Evolutionary conservation across 2,329 filamentous ascomycete species (phyloP).

Genomic region (Fusarium duplospermum): DNA sequence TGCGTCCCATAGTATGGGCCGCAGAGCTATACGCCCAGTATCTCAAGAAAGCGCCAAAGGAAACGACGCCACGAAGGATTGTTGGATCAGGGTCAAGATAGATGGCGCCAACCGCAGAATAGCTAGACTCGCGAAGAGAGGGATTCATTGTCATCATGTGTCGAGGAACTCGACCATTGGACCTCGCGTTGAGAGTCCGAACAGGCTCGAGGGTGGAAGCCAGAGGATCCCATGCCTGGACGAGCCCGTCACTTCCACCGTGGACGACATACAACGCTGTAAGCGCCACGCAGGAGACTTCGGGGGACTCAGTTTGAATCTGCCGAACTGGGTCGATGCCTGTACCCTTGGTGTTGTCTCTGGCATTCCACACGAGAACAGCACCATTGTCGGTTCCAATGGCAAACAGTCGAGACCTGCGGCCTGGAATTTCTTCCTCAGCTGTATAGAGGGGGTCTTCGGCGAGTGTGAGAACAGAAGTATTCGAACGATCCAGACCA

Average conservation of each 20-base stretch:
- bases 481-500: slow-evolving; percentile 79
- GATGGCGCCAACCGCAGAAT: slow-evolving; percentile 85
- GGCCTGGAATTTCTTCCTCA: slow-evolving; percentile 80
- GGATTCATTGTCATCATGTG: slow-evolving; percentile 67
- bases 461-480: slow-evolving; percentile 75
- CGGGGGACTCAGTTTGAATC: slow-evolving; percentile 90
- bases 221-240: slow-evolving; percentile 97
- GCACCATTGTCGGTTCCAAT: slow-evolving; percentile 82
- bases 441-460: slow-evolving; percentile 76
- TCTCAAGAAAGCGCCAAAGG: slow-evolving; percentile 86
- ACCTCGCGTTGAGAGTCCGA: slow-evolving; percentile 86
- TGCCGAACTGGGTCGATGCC: slow-evolving; percentile 77
- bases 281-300: slow-evolving; percentile 84
- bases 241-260: slow-evolving; percentile 92
- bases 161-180: slow-evolving; percentile 84
- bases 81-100: slow-evolving; percentile 89
- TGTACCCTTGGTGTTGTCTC: slow-evolving; percentile 63
- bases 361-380: slow-evolving; percentile 88
- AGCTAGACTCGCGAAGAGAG: slow-evolving; percentile 75
- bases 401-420: slow-evolving; percentile 83
- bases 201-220: slow-evolving; percentile 83
- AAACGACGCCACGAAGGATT: slow-evolving; percentile 84
- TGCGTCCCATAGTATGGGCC: slow-evolving; percentile 79
- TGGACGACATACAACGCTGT: slow-evolving; percentile 91
- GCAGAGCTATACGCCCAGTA: slow-evolving; percentile 96